A percentile compares a stretch with the other conserved stretches of the same genome.
phyloP scores from a whole-genome alignment of 2,329 filamentous ascomycete species.

The Coleophoma cylindrospora region DNA sequence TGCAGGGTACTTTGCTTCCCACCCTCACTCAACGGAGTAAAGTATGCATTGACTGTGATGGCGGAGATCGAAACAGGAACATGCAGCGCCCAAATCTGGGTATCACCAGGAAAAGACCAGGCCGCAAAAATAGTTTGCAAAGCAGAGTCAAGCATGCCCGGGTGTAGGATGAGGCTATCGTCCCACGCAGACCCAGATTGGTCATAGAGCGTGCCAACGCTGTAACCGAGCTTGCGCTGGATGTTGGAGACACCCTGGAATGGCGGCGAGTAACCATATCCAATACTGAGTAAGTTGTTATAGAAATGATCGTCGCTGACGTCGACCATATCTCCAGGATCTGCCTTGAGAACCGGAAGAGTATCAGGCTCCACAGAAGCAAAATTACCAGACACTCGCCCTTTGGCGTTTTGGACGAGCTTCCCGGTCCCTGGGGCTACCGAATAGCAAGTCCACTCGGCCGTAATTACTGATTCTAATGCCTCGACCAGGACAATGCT shows the following conservation, averaged over 20 bases:
- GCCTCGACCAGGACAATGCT: neutral
- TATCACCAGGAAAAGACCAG: slow-evolving; percentile 2
- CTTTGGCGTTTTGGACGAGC: neutral
- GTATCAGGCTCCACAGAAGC: neutral
- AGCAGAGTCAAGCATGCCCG: slow-evolving; percentile 49
- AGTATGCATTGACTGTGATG: neutral
- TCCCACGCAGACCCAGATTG: neutral
- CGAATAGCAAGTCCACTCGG: neutral
- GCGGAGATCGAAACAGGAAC: slow-evolving; percentile 4
- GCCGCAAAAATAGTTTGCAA: slow-evolving; percentile 43
- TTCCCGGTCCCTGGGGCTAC: neutral
- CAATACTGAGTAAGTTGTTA: neutral
- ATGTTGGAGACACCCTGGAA: neutral
- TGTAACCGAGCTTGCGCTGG: neutral
- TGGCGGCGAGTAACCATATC: slow-evolving; percentile 1
- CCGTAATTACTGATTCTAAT: neutral
- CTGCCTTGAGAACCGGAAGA: neutral
- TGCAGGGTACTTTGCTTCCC: neutral
- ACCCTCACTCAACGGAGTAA: neutral
- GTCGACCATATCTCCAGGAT: neutral
- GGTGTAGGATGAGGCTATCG: slow-evolving; percentile 34
- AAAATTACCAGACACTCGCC: neutral
- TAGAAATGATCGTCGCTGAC: neutral
- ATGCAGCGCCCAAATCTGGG: slow-evolving; percentile 3
- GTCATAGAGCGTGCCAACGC: neutral